Base-by-base conservation (phyloP, 305 asterid genomes). In the Rubia balearica region DNA sequence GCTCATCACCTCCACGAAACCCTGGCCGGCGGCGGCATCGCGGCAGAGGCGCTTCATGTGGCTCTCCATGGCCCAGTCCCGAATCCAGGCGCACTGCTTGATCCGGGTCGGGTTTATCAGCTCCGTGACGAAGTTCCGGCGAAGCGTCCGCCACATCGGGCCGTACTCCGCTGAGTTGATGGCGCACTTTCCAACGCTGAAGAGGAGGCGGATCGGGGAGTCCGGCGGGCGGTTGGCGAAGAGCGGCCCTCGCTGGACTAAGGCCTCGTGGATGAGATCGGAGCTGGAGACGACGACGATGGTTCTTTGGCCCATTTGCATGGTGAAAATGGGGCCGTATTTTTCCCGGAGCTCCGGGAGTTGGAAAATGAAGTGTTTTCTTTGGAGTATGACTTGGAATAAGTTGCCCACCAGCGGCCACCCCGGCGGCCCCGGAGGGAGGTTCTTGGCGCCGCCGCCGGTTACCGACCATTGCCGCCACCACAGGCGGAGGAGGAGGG, bases 391-490 rank as follows among this genome's bases (percentile, higher is more conserved):
- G n/a, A 89, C 89, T 63, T 93, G 97, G 81, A 90, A 86, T 0
- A 93, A 68, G 73, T 93, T 93, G 3, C 98, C 98, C 0, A 93
- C 97, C 3, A 93, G 19, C n/a, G 98, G 98, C 98, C 98, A 93
- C 24, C 96, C 96, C 0, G 87, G 92, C 16, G 97, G 98, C 56
- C 98, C 97, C 0, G 98, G 96, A 6, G 98, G 98, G 70, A 90
- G 92, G 77, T 88, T 89, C 68, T 70, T 83, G 0, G 68, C 33
- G 2, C 81, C 86, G 0, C 81, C 77, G 27, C 83, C 78, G n/a
- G 84, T 71, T 69, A 72, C 51, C 2, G 88, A 83, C 75, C 88
- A 85, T 76, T 79, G 69, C 5, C 88, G 83, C 96, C 98, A 91
- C 95, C 96, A 90, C 0, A 83, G 46, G 27, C 71, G 75, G 65